Base-by-base conservation (phyloP, 805 yeast genomes). In the Ogataea corticis region DNA sequence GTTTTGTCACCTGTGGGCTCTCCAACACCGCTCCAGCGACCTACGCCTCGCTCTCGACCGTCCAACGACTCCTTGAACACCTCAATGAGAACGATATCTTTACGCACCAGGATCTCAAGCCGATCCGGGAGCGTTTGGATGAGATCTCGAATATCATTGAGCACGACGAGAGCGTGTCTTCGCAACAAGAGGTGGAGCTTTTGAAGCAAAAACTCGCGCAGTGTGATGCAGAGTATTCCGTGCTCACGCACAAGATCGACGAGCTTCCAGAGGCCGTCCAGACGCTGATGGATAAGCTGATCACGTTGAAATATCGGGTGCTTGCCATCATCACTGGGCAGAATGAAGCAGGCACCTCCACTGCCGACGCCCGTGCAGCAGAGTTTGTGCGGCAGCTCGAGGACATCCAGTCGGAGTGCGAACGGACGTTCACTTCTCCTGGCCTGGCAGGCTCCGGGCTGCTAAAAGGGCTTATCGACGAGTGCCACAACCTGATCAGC, bases 1-100 rank as follows among this genome's bases (percentile, higher is more conserved):
- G 94, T 54, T 88, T 91, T 65, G 79, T 92, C 59, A 88, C 98
- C 2, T 94, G 95, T 48, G 99, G 99, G 2, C 72, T 89, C 56
- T 85, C 86, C 38, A 84, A 89, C 55, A 78, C 89, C 29, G 96
- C 97, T 1, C 96, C 98, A 1, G 96, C 97, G 4, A 87, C 96
- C 1, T 94, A 87, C 67, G 92, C 96, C 5, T 87, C 96, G 3
- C 69, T 92, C 33, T 76, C 90, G 33, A 89, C 98, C 0, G 96
- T 94, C 16, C 85, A 84, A 66, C 81, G 94, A 55, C 70, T 94
- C 46, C 72, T 94, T 54, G 87, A 81, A 52, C 98, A 92, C 67
- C 70, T 92, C 50, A 78, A 80, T 52, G 96, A 87, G 61, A 79
- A 87, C 40, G 82, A 82, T 44, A 88, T 87, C 16, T 92, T 83